A percentile compares a stretch with the other conserved stretches of the same genome.
phyloP scores from a whole-genome alignment of 495 filamentous ascomycete genomes.

The Penicillium silybi region DNA sequence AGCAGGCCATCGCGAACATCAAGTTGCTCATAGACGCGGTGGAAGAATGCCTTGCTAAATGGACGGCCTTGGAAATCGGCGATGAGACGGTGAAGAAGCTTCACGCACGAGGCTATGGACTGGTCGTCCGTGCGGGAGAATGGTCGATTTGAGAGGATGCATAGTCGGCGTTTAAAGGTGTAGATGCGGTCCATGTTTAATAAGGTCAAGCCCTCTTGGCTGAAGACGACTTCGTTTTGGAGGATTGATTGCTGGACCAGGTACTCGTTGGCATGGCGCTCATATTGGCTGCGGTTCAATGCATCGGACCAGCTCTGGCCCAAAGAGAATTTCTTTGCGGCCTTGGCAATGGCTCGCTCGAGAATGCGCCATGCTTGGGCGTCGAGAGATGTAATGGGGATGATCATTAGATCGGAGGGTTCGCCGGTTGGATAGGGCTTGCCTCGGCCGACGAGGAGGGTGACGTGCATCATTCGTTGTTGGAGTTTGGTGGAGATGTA shows the following conservation, averaged over 20 bases:
- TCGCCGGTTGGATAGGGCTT: conserved; percentile 43
- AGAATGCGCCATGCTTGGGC: conserved; percentile 33
- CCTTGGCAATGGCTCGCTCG: conserved; percentile 39
- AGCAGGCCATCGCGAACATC: conserved; percentile 51
- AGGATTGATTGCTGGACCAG: conserved; percentile 60
- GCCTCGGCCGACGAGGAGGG: conserved; percentile 45
- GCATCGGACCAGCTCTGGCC: conserved; percentile 44
- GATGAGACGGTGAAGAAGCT: conserved; percentile 60
- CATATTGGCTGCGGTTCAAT: conserved; percentile 33
- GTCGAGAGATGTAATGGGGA: conserved; percentile 43
- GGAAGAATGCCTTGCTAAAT: conserved; percentile 55
- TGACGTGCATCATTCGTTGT: conserved; percentile 44
- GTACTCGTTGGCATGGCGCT: conserved; percentile 43
- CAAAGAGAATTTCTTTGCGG: conserved; percentile 40
- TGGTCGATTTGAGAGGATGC: conserved; percentile 46
- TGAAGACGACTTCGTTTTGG: conserved; percentile 68
- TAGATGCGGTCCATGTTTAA: conserved; percentile 69
- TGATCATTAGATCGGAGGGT: conserved; percentile 41
- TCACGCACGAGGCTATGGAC: conserved; percentile 46
- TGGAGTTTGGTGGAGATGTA: conserved; percentile 47
- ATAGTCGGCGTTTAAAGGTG: conserved; percentile 64
- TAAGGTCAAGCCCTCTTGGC: conserved; percentile 63
- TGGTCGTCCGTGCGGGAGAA: conserved; percentile 28
- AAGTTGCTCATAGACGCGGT: conserved; percentile 61
- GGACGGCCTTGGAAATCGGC: conserved; percentile 54